A percentile compares a stretch with the other conserved stretches of the same genome.
These are phyloP conservation scores for Apocynum venetum DNA, from an alignment of 257 asterid species.

Conservation along the genomic window DNA sequence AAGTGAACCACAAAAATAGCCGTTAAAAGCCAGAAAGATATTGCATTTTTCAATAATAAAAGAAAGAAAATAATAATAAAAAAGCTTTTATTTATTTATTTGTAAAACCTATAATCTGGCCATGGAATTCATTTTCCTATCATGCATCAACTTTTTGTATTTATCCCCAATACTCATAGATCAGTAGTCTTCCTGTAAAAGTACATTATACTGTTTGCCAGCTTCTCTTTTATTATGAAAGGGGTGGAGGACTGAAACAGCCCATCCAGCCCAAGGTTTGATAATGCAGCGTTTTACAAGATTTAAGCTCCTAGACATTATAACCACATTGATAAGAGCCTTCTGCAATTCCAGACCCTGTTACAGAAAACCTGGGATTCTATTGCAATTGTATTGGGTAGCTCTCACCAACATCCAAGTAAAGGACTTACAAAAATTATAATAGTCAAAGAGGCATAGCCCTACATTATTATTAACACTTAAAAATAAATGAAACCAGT, in stretches of 20 bases:
- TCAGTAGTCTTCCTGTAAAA: no score
- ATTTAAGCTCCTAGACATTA: neutral
- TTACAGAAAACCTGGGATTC: neutral
- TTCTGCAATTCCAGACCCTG: neutral
- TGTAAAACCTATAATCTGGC: neutral
- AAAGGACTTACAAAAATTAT: neutral
- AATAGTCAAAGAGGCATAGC: neutral
- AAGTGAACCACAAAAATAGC: slow-evolving; percentile 2
- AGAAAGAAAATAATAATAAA: neutral
- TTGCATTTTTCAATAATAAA: neutral
- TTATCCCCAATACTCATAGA: neutral
- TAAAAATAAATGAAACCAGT: neutral
- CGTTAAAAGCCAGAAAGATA: neutral
- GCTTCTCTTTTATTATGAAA: neutral
- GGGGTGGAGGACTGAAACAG: neutral
- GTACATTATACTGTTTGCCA: neutral
- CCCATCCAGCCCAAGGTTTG: neutral
- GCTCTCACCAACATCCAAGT: neutral
- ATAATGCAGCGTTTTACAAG: neutral
- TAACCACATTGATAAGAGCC: neutral
- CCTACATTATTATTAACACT: neutral
- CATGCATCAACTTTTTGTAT: neutral
- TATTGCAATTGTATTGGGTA: neutral
- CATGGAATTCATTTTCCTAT: neutral
- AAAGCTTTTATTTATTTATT: neutral